Base-by-base conservation (phyloP, 257 asterid genomes). In the Ligustrum vulgare region DNA sequence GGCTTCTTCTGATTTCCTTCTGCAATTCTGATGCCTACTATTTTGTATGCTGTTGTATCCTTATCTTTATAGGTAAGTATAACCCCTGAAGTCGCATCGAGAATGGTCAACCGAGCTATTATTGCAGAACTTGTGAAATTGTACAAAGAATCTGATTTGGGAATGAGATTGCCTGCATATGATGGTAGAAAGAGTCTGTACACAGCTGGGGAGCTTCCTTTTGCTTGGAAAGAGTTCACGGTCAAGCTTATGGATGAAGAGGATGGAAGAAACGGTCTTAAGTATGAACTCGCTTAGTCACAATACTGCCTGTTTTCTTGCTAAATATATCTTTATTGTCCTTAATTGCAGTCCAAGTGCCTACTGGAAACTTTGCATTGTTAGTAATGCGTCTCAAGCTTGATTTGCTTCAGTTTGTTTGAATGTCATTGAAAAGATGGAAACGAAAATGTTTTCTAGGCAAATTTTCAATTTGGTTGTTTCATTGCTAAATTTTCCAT, bases 201-300 rank as follows among this genome's bases (percentile, higher is more conserved):
- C 87, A 93, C 98, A 20, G 98, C 99, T 76, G 99, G 99, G 12
- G 95, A 93, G 81, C 97, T 93, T 80, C 99, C 99, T 67, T 96
- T 93, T 86, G 76, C 88, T 64, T 84, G 93, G 94, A 93, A 91
- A 87, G 98, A 93, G 84, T 93, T 96, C 83, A 82, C 81, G 1
- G 70, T 96, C 80, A 91, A 88, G 85, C 91, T 93, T 66, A 60
- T 93, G 8, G 97, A 93, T 81, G 94, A 93, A 58, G 97, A 91
- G n/a, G 96, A 90, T 79, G 90, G 78, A 71, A 78, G 80, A 74
- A 93, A 84, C 69, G 93, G 92, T 74, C 98, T 97, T 36, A 96
- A 91, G 99, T 96, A 93, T 69, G 82, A 74, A 36, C 23, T 43
- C 71, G 18, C 41, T 4, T 63, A 16, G 33, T 25, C 4, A 4